Evolutionary conservation across 2,329 filamentous ascomycete species (phyloP).

Genomic region (Claviceps pazoutovae): DNA sequence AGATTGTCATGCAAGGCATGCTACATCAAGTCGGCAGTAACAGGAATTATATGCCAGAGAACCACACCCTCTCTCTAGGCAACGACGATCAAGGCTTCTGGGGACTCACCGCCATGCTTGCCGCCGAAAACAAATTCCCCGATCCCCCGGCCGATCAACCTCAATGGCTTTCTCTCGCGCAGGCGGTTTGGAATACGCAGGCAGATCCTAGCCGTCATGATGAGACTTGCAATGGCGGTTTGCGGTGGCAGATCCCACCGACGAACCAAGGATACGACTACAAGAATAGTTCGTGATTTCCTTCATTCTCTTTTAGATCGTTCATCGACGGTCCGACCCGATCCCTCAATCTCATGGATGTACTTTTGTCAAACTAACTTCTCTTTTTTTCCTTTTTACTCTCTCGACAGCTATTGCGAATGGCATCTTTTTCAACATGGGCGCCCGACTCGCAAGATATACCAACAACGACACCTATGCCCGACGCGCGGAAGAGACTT

Average conservation of each 20-base stretch:
- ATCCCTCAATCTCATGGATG: too few relatives aligned
- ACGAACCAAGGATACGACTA: constrained; percentile 64
- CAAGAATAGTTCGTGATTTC: constrained; percentile 38
- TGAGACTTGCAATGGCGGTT: constrained; percentile 38
- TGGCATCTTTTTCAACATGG: constrained; percentile 49
- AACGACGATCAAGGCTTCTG: constrained; percentile 55
- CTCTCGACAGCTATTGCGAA: constrained; percentile 38
- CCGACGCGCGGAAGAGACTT: constrained; percentile 45
- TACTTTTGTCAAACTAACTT: too few relatives aligned
- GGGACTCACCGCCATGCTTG: constrained; percentile 48
- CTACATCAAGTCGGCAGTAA: constrained; percentile 36
- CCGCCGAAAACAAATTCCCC: constrained; percentile 41
- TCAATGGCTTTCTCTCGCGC: constrained; percentile 40
- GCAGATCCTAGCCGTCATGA: constrained; percentile 43
- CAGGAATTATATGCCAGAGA: constrained; percentile 39
- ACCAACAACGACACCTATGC: constrained; percentile 52
- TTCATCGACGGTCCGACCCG: too few relatives aligned
- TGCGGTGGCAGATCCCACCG: constrained; percentile 63
- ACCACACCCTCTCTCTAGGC: constrained; percentile 34
- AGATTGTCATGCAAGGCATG: constrained; percentile 34
- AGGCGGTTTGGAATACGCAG: constrained; percentile 48
- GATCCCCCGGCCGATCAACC: constrained; percentile 33
- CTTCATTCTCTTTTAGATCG: too few relatives aligned
- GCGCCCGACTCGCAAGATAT: constrained; percentile 58
- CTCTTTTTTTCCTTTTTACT: background rate